Evolutionary conservation across 2,329 filamentous ascomycete genomes (phyloP).

Genomic region (Teratosphaeria zuluensis): DNA sequence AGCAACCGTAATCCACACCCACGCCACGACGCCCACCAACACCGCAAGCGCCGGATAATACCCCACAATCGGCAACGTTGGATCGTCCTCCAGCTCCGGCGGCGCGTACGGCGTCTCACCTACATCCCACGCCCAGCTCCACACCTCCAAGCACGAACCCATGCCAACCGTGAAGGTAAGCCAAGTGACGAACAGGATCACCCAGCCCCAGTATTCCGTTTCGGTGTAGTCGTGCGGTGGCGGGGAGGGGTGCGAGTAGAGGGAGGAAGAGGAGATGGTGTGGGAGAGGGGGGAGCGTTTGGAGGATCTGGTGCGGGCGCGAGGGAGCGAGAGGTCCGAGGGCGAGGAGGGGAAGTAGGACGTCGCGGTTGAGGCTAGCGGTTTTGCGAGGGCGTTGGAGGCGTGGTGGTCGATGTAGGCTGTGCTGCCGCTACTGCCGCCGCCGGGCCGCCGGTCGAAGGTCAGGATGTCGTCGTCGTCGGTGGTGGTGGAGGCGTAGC

Average conservation of each 20-base stretch:
- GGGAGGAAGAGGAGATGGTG: constrained; percentile 11
- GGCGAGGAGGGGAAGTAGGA: constrained; percentile 20
- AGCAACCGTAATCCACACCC: constrained; percentile 95
- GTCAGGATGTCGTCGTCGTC: constrained; percentile 73
- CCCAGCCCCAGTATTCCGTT: constrained; percentile 98
- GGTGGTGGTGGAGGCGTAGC: constrained; percentile 65
- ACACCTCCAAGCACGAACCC: constrained; percentile 87
- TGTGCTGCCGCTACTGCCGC: constrained; percentile 6
- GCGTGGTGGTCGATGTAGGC: constrained; percentile 8
- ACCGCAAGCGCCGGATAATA: constrained; percentile 96
- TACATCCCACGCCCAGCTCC: constrained; percentile 99
- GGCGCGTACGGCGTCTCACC: constrained; percentile 92
- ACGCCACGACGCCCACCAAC: constrained; percentile 88
- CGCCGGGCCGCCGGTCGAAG: constrained; percentile 36
- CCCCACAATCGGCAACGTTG: constrained; percentile 86
- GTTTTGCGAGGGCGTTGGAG: constrained; percentile 7
- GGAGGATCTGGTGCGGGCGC: constrained; percentile 6
- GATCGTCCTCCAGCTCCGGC: constrained; percentile 89
- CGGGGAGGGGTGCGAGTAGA: constrained; percentile 8
- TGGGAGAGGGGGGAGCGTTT: constrained; percentile 18
- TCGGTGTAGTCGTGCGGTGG: constrained; percentile 80
- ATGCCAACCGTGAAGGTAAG: constrained; percentile 92
- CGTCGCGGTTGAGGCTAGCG: constrained; percentile 12
- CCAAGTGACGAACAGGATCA: constrained; percentile 85
- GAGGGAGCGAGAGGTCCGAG: constrained; percentile 8